Base-by-base conservation (phyloP, 2,329 filamentous ascomycete genomes). In the Cladosporium sp. region DNA sequence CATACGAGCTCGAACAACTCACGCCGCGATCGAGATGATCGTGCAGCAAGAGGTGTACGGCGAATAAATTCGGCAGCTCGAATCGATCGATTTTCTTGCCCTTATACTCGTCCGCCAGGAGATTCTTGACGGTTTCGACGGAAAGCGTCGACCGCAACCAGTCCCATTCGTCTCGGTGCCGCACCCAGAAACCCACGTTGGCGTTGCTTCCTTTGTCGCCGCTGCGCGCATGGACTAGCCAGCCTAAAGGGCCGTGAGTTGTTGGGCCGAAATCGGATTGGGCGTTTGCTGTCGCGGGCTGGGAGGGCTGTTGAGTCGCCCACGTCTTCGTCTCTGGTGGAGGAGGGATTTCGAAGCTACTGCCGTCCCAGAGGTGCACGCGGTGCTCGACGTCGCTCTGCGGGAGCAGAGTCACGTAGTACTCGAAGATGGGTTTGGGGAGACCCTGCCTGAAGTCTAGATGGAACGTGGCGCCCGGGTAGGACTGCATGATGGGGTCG, bases 401-500 rank as follows among this genome's bases (percentile, higher is more conserved):
- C 4, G 63, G 65, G 1, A 65, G 54, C 1, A 67, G 53, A 1
- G 69, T 71, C 7, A 72, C 70, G 53, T 67, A 72, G 58, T 72
- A 72, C 53, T 73, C 70, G 15, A 68, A 69, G 3, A 70, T 61
- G 3, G 68, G 67, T 22, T 69, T 70, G 1, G 64, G 68, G 49
- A 70, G 64, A 7, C 66, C 69, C 4, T 78, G 75, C 57, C 65
- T 52, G 27, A 55, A 51, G 47, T 67, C 65, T 0, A 67, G 44
- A 32, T 64, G 59, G 27, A 59, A 57, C 3, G 63, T 64, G 1
- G 61, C 61, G 22, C 65, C 65, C 1, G 65, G 64, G 27, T 66
- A 67, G 22, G 58, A 56, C 50, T 64, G 45, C 64, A 67, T 67
- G 24, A 65, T 83, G 73, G 24, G 59, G 70, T 56, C 78, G 69